Evolutionary conservation across 2,329 filamentous ascomycete species (phyloP), one percentile per base, ranked within the genome.

Genomic region (Epichloe sp.): DNA sequence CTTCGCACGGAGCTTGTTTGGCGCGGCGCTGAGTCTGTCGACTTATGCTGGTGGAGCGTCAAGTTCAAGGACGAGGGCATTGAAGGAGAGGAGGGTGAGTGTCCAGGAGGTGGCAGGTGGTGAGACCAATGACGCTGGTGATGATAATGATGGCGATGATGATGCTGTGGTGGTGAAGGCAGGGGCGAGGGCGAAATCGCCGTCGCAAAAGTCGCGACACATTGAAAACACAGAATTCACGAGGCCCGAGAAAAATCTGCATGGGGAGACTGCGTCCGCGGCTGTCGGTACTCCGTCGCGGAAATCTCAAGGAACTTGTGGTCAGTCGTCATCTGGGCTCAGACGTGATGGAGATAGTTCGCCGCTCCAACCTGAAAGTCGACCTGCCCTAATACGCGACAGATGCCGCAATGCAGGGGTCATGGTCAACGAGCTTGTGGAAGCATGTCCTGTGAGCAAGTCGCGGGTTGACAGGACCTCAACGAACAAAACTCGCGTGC

Each of bases 1-100:
- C 0, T 63, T 65, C 55, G 67, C 67, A 5, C 60, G 60, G 40
- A 65, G 59, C 34, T 53, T 69, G 35, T 69, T 69, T 50, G 67
- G 67, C 2, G 61, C 65, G 3, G 59, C 57, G 2, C 53, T 69
- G 41, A 65, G 55, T 23, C 54, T 69, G 7, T 64, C 64, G 1
- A 54, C 60, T 6, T 52, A 55, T 12, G 52, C 59, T 5, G 53
- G 52, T 12, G 57, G 50, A 10, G 47, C 55, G 3, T 52, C 55
- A 7, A 17, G 53, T 15, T 50, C 44, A 19, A 58, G 57, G 40
- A 50, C 50, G 31, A 56, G 56, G 34, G 52, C 53, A 2, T 34
- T 60, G 15, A 57, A 53, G 19, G 58, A 63, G 15, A 57, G 49
- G 46, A 57, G 49, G 46, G 57, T 57, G 14, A 56, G 56, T 50